Base-by-base conservation (phyloP, 2,329 filamentous ascomycete genomes). In the Colletotrichum karsti region DNA sequence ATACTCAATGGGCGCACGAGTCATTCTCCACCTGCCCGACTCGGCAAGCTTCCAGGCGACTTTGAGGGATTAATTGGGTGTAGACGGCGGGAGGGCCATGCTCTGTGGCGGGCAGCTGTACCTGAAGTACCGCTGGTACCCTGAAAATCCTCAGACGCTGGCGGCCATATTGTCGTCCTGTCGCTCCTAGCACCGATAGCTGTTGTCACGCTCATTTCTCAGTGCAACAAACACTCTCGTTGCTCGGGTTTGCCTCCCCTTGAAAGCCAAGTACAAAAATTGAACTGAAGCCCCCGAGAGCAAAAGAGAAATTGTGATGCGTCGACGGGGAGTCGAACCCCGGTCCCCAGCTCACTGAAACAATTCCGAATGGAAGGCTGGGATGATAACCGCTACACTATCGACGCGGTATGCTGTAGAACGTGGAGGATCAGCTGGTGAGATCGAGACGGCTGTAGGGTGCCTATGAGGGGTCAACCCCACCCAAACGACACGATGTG, bases 371-470 rank as follows among this genome's bases (percentile, higher is more conserved):
- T 62, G 58, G 59, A 62, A 62, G 59, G 59, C 59, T 54, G 37
- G 59, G 57, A 60, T 60, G 57, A 60, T 60, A 60, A 60, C 57
- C 57, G 33, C 57, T 60, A 60, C 57, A 60, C 57, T 60, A 60
- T 10, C n/a, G 18, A 24, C 37, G 56, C 56, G n/a, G n/a, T n/a
- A n/a, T n/a, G n/a, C n/a, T n/a, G n/a, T n/a, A n/a, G n/a, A n/a
- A n/a, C n/a, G n/a, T n/a, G n/a, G n/a, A n/a, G n/a, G n/a, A n/a
- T n/a, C n/a, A n/a, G n/a, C n/a, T n/a, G n/a, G n/a, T n/a, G n/a
- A n/a, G n/a, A n/a, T n/a, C n/a, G n/a, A n/a, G n/a, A n/a, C n/a
- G n/a, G n/a, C n/a, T n/a, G n/a, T n/a, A n/a, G n/a, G n/a, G n/a
- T n/a, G n/a, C n/a, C n/a, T n/a, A n/a, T n/a, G n/a, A n/a, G n/a